phyloP scores from a whole-genome alignment of 2,329 filamentous ascomycete genomes.

The Fusarium tupiense region DNA sequence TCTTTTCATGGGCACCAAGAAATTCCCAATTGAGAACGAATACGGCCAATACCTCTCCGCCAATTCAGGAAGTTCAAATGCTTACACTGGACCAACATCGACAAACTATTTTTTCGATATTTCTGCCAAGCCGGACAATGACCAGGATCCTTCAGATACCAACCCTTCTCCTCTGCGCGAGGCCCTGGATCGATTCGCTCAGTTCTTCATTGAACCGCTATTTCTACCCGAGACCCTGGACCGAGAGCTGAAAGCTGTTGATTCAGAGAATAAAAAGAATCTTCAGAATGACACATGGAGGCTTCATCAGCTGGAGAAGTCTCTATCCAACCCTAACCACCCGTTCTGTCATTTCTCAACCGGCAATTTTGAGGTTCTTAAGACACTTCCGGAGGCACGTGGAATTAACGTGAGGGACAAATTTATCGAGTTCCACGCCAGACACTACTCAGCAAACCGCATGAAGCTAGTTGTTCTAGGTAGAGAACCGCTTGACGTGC shows the following conservation, averaged over 20 bases:
- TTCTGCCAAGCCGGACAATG: slow-evolving; percentile 77
- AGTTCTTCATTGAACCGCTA: slow-evolving; percentile 90
- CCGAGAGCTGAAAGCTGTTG: slow-evolving; percentile 86
- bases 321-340: slow-evolving; percentile 85
- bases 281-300: slow-evolving; percentile 91
- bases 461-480: slow-evolving; percentile 94
- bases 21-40: slow-evolving; percentile 95
- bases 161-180: slow-evolving; percentile 75
- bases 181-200: slow-evolving; percentile 88
- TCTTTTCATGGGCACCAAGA: slow-evolving; percentile 98
- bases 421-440: slow-evolving; percentile 91
- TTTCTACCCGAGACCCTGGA: slow-evolving; percentile 88
- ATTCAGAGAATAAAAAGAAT: slow-evolving; percentile 98
- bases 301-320: slow-evolving; percentile 87
- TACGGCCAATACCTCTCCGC: slow-evolving; percentile 93
- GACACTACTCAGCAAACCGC: slow-evolving; percentile 88
- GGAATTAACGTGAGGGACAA: slow-evolving; percentile 88
- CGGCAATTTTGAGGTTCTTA: slow-evolving; percentile 86
- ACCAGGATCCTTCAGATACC: slow-evolving; percentile 62
- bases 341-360: slow-evolving; percentile 94
- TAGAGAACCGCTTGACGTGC: slow-evolving; percentile 80
- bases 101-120: slow-evolving; percentile 99
- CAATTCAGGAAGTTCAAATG: slow-evolving; percentile 92
- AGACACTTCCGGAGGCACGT: slow-evolving; percentile 79
- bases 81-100: slow-evolving; percentile 90